Conservation (phyloP, 176 grass and related monocot species). For the Otatea glauca region DNA sequence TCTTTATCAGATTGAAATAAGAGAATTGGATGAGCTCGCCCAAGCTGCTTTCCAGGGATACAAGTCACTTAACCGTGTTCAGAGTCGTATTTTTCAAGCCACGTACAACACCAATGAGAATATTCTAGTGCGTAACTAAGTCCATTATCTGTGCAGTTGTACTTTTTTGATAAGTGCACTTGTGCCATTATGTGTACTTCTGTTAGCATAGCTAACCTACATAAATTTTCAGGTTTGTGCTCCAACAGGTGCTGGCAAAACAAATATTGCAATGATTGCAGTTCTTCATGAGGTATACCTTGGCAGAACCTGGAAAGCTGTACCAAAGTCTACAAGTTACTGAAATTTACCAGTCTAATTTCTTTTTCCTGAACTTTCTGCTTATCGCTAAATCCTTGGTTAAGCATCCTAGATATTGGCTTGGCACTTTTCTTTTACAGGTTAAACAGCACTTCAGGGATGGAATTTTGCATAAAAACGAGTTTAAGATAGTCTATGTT, state of each 20-base stretch:
- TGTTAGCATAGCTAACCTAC: conserved; percentile 42
- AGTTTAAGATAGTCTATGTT: conserved; percentile 99
- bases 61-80: conserved; percentile 89
- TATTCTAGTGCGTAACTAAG: conserved; percentile 68
- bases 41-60: conserved; percentile 96
- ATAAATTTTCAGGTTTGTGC: conserved; percentile 85
- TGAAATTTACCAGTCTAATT: not conserved
- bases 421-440: conserved; percentile 45
- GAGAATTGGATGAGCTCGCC: conserved; percentile 85
- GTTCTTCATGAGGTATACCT: conserved; percentile 88
- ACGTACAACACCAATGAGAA: conserved; percentile 96
- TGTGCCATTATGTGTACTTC: conserved; percentile 25
- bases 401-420: conserved; percentile 30
- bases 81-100: conserved; percentile 90
- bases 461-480: conserved; percentile 94
- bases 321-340: conserved; percentile 24
- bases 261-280: conserved; percentile 98
- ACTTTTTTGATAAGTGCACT: conserved; percentile 2
- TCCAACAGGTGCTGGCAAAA: conserved; percentile 99
- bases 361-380: conserved; percentile 14
- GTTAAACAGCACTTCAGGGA: conserved; percentile 96
- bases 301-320: conserved; percentile 29
- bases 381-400: not conserved
- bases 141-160: conserved; percentile 31
- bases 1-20: conserved; percentile 84